These are phyloP conservation scores for Sarcocystis neurona DNA, from an alignment of 169 alveolate genomes.

Conservation along the genomic window DNA sequence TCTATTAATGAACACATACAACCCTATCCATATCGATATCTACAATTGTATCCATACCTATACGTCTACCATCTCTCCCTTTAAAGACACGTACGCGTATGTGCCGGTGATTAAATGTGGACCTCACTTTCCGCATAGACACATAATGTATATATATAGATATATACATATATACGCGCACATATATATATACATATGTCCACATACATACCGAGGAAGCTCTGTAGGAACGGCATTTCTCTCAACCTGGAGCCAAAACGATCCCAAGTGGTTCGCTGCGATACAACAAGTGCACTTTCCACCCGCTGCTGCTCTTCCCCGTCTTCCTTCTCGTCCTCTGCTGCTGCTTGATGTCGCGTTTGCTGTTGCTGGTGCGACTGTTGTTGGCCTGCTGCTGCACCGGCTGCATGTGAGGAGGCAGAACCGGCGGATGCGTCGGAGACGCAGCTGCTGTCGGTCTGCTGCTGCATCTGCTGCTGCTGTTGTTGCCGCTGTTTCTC, in stretches of 20 bases:
- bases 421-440: too few species aligned
- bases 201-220: slow-evolving; percentile 76
- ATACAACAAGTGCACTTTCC: slow-evolving; percentile 69
- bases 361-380: slow-evolving; percentile 4
- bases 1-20: too few species aligned
- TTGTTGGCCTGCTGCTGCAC: slow-evolving; percentile 1
- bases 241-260: slow-evolving; percentile 81
- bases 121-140: too few species aligned
- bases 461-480: slow-evolving; percentile 29
- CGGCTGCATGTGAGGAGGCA: too few species aligned
- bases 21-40: too few species aligned
- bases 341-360: slow-evolving; percentile 13
- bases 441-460: neutral
- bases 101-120: too few species aligned
- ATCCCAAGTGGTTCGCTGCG: slow-evolving; percentile 70
- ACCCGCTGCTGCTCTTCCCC: neutral
- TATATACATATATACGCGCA: too few species aligned
- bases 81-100: too few species aligned
- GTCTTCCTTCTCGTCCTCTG: neutral
- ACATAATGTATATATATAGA: too few species aligned
- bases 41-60: too few species aligned
- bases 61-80: too few species aligned
- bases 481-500: slow-evolving; percentile 35
- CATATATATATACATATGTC: neutral
- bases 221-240: slow-evolving; percentile 87